Base-by-base conservation (phyloP, 140 eudicot species). In the Bidens hawaiensis region DNA sequence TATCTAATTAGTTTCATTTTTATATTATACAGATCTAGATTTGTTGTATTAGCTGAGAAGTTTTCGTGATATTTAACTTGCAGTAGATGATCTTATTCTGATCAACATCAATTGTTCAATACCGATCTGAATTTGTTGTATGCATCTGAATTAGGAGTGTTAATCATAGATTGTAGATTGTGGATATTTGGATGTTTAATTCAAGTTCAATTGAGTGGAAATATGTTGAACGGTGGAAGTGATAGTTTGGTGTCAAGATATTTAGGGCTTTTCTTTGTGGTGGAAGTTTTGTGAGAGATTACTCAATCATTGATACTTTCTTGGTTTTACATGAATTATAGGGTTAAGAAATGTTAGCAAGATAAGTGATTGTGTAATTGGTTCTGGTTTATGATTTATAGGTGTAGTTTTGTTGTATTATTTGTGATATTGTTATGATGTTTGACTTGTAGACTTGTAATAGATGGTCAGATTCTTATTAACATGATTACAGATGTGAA, bases 381-480 rank as follows among this genome's bases (percentile, higher is more conserved):
- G 11, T 51, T 53, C 17, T 3, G 21, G 14, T 31, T 5, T 31
- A 4, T 5, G 38, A 7, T 31, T 1, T 31, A 31, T 2, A 31
- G 38, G 8, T 31, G 1, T 31, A 2, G 8, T 31, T 31, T 31
- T 31, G 53, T 71, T 42, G 52, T 0, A 27, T 63, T 5, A 4
- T 2, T 62, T 61, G 45, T 15, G 22, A 26, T 12, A 10, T 28
- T 26, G 24, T 2, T 0, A 3, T 10, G 71, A 50, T 21, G 2
- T 23, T 30, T 26, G 25, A 54, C 31, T 25, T 53, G 22, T 67
- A 16, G 26, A n/a, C n/a, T n/a, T n/a, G n/a, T n/a, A n/a, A n/a
- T 53, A 31, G 36, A 54, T 45, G 46, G 41, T 67, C 64, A 27
- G 72, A 23, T 51, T 47, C 5, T 24, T 18, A 52, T 31, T 31